Evolutionary conservation across 805 yeast species (phyloP), one percentile per base, ranked within the genome.

Genomic region (Blastobotrys robertii): DNA sequence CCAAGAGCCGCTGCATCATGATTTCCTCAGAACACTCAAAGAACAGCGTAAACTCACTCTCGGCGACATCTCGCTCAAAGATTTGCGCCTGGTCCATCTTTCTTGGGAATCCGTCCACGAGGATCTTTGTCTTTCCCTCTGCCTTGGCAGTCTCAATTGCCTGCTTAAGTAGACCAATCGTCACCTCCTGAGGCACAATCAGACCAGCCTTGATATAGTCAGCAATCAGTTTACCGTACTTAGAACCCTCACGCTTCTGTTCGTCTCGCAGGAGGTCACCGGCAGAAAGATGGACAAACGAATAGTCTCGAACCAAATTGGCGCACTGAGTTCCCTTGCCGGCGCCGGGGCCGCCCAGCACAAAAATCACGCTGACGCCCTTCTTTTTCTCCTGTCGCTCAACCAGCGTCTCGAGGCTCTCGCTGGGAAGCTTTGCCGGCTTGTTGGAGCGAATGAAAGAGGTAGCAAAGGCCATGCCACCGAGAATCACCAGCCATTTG

Each of bases 311-410:
- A 36, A 90, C 97, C 44, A 90, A 71, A 57, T 77, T 84, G 29
- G 80, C 81, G 68, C 97, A 85, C 65, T 90, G 98, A 1, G 98
- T 90, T 44, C 98, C 97, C 60, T 92, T 92, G 36, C 98, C 97
- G 25, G 95, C 84, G 14, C 97, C 97, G 4, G 97, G 97, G 3
- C 97, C 97, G 36, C 98, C 98, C 29, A 90, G 74, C 13, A 90
- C 96, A 62, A 85, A 90, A 11, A 87, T 70, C 4, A 88, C 94
- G 11, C 14, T 11, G 8, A 10, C 34, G 34, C 28, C 15, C 16
- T 33, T 33, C 38, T 16, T 16, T 13, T 22, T 19, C 29, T 35
- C 38, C 13, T 16, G n/a, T 16, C 12, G 13, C 33, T 37, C 39
- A 9, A 37, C 22, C n/a, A 16, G n/a, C 11, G 29, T 29, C 14